Conservation (phyloP, 2,329 filamentous ascomycete genomes). For the Cryphonectria japonica region DNA sequence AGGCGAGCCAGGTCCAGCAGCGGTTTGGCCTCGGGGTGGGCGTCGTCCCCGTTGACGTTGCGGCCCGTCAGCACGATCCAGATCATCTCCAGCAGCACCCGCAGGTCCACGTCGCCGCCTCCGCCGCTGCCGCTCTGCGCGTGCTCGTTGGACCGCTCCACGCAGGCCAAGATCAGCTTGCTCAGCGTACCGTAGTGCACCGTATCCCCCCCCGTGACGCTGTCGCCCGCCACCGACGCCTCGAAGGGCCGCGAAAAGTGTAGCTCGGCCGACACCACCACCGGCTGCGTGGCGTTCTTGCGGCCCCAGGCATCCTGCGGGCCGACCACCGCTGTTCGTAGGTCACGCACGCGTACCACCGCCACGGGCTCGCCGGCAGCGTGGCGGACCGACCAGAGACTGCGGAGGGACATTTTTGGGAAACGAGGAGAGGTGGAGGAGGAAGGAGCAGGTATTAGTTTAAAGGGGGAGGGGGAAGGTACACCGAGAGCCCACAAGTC, state of each 20-base stretch:
- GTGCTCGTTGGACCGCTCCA: conserved; percentile 36
- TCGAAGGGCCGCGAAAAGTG: conserved; percentile 60
- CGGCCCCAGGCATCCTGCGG: conserved; percentile 72
- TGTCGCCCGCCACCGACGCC: conserved; percentile 61
- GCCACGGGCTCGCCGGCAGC: conserved; percentile 52
- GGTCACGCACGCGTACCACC: conserved; percentile 63
- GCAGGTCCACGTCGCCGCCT: conserved; percentile 30
- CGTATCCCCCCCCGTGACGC: conserved; percentile 65
- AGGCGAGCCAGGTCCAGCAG: conserved; percentile 45
- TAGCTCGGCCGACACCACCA: conserved; percentile 63
- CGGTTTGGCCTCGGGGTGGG: conserved; percentile 37
- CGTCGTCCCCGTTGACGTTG: conserved; percentile 38
- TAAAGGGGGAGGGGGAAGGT: background rate
- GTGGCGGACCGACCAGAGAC: conserved; percentile 43
- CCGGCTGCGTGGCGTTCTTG: conserved; percentile 60
- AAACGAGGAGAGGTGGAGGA: conserved; percentile 6
- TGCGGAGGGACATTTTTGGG: conserved; percentile 35
- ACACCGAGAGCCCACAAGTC: background rate
- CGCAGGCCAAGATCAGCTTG: conserved; percentile 61
- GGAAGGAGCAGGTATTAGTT: background rate
- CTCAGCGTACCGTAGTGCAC: conserved; percentile 75
- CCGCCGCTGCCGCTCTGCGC: conserved; percentile 32
- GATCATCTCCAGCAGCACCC: conserved; percentile 43
- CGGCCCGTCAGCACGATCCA: conserved; percentile 45
- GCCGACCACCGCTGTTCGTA: conserved; percentile 60